phyloP scores from a whole-genome alignment of 148 eudicot genomes.

The Rhododendron molle region DNA sequence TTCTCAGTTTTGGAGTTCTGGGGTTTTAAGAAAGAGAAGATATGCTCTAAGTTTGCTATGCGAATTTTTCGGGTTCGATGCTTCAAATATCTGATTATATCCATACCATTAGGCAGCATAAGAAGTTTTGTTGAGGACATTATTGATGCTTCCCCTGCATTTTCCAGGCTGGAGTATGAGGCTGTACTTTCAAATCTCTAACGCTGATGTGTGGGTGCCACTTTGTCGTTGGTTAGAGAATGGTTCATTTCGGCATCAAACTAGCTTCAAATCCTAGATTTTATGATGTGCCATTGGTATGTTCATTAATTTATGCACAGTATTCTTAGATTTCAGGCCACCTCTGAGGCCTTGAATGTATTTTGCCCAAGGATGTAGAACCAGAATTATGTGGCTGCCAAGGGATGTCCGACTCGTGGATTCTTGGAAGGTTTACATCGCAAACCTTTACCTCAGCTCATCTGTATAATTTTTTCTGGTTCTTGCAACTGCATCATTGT shows the following conservation, averaged over 20 bases:
- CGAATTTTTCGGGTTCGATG: neutral
- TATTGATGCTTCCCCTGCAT: constrained; percentile 62
- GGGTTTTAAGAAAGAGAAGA: neutral
- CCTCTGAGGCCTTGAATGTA: constrained; percentile 41
- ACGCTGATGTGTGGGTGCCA: constrained; percentile 37
- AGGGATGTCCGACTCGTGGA: constrained; percentile 26
- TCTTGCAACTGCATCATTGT: constrained; percentile 1
- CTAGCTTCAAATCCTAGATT: constrained; percentile 24
- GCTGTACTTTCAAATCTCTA: constrained; percentile 47
- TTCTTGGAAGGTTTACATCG: constrained; percentile 35
- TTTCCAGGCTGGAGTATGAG: constrained; percentile 68
- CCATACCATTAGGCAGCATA: constrained; percentile 27
- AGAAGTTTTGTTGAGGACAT: constrained; percentile 30
- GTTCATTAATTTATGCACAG: constrained; percentile 19
- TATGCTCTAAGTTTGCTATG: constrained; percentile 2
- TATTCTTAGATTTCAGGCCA: constrained; percentile 37
- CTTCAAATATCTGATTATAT: neutral
- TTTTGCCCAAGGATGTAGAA: constrained; percentile 40
- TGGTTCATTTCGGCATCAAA: constrained; percentile 34
- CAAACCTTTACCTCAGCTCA: constrained; percentile 24
- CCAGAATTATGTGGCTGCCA: constrained; percentile 34
- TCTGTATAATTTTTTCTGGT: constrained; percentile 7
- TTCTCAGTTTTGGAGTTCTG: neutral
- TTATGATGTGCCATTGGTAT: constrained; percentile 28
- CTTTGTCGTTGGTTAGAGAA: constrained; percentile 34